Evolutionary conservation across 139 green algal genomes (phyloP).

Genomic region (Coccomyxa sp.): DNA sequence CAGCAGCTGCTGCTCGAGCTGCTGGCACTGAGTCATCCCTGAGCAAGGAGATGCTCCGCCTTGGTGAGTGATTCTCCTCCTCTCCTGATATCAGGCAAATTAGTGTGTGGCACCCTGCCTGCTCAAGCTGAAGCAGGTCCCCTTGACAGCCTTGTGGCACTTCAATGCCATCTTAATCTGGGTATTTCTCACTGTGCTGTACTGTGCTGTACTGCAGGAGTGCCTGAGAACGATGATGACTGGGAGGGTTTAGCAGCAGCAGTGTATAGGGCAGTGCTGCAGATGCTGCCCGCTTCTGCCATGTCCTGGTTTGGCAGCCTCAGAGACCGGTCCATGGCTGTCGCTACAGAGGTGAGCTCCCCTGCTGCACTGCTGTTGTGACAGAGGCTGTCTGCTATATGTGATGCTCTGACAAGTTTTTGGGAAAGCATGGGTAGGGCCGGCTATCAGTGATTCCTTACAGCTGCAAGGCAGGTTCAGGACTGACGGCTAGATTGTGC

Average conservation of each 20-base stretch:
- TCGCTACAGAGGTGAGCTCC: slow-evolving; percentile 54
- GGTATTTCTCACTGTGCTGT: not conserved
- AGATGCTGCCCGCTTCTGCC: slow-evolving; percentile 64
- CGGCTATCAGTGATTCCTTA: not conserved
- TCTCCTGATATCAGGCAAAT: no score
- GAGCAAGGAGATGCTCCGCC: no score
- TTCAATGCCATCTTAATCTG: not conserved
- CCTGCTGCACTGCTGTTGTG: not conserved
- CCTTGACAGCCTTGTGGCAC: no score
- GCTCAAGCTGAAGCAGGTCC: no score
- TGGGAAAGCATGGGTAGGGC: not conserved
- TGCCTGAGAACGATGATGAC: slow-evolving; percentile 7
- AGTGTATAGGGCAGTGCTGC: slow-evolving; percentile 65
- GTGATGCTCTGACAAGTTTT: not conserved
- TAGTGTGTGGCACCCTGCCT: no score
- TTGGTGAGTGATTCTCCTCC: no score
- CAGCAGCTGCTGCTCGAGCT: no score
- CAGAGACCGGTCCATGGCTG: slow-evolving; percentile 42
- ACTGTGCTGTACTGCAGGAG: not conserved
- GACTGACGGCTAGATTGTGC: not conserved
- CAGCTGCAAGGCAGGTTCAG: not conserved
- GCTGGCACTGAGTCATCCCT: no score
- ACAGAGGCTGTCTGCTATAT: not conserved
- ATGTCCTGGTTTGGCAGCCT: slow-evolving; percentile 83
- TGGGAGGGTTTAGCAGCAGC: slow-evolving; percentile 19